A percentile compares a stretch with the other conserved stretches of the same genome.
These are phyloP conservation scores for Cryptococcus hybrid DNA, from an alignment of 1,284 basidiomycete genomes.

Conservation along the genomic window DNA sequence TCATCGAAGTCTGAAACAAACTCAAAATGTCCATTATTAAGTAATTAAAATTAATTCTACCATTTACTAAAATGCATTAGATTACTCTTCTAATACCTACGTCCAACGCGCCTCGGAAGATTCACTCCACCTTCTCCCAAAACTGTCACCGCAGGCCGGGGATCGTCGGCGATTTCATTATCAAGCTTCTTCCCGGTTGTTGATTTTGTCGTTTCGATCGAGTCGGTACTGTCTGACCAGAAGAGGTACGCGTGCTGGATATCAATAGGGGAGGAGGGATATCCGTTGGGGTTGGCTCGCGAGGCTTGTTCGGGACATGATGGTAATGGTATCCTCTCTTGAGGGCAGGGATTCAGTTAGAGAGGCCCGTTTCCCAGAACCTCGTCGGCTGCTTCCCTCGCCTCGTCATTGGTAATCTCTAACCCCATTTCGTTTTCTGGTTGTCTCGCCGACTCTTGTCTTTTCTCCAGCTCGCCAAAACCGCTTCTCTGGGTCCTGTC, in stretches of 20 bases:
- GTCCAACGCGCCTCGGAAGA: slow-evolving; percentile 14
- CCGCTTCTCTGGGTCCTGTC: slow-evolving; percentile 39
- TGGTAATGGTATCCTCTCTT: neutral
- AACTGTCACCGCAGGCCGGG: slow-evolving; percentile 14
- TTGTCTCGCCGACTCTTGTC: neutral
- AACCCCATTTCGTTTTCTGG: slow-evolving; percentile 28
- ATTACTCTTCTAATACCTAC: neutral
- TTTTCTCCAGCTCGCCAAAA: slow-evolving; percentile 26
- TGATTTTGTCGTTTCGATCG: neutral
- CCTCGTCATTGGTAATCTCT: neutral
- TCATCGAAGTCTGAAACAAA: neutral
- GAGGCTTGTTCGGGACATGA: neutral
- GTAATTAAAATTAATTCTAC: neutral
- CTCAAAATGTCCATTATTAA: neutral
- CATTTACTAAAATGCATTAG: neutral
- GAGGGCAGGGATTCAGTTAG: neutral
- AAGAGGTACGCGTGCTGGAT: neutral
- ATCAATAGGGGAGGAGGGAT: no score
- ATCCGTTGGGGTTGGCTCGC: slow-evolving; percentile 1
- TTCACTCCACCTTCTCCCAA: slow-evolving; percentile 25
- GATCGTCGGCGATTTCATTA: slow-evolving; percentile 7
- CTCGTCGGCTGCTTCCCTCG: neutral
- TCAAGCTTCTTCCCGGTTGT: slow-evolving; percentile 11
- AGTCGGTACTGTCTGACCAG: neutral
- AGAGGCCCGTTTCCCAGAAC: no score